Conservation (phyloP, 2,329 filamentous ascomycete species). For the Arthrobotrys megalospora region DNA sequence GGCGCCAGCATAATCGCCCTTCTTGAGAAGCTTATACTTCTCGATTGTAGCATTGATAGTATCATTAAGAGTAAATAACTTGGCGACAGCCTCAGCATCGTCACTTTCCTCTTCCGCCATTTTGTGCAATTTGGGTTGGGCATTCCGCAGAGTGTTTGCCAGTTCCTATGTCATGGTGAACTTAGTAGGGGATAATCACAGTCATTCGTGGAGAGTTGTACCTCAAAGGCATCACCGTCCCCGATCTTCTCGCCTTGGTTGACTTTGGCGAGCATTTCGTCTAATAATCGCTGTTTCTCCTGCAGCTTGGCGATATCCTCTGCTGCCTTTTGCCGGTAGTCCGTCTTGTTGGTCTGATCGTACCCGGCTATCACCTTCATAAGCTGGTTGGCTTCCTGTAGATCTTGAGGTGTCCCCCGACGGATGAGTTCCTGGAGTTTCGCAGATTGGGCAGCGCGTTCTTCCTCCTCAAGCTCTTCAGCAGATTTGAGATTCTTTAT, state of each 20-base stretch:
- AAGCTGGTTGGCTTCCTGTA: constrained; percentile 95
- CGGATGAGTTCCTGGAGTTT: constrained; percentile 97
- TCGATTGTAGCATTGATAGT: constrained; percentile 98
- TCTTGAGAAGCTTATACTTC: constrained; percentile 94
- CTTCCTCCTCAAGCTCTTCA: constrained; percentile 99
- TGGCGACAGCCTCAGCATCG: constrained; percentile 94
- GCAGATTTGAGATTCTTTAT: constrained; percentile 89
- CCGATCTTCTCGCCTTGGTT: constrained; percentile 83
- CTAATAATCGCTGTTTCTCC: constrained; percentile 90
- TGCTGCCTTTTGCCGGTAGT: constrained; percentile 96
- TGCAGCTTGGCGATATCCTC: constrained; percentile 96
- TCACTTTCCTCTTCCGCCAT: constrained; percentile 99
- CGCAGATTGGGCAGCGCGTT: constrained; percentile 93
- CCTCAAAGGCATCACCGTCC: constrained; percentile 79
- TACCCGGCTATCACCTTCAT: constrained; percentile 99
- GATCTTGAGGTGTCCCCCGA: constrained; percentile 88
- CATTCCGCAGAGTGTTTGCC: constrained; percentile 87
- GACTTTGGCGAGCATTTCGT: constrained; percentile 91
- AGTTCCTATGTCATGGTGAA: constrained; percentile 75
- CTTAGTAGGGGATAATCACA: constrained; percentile 66
- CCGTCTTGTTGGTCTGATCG: constrained; percentile 94
- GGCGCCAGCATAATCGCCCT: constrained; percentile 87
- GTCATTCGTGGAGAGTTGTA: constrained; percentile 69
- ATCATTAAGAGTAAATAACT: constrained; percentile 96
- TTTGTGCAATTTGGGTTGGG: constrained; percentile 98